phyloP scores from a whole-genome alignment of 2,329 filamentous ascomycete genomes.

The Trichoderma afroharzianum region DNA sequence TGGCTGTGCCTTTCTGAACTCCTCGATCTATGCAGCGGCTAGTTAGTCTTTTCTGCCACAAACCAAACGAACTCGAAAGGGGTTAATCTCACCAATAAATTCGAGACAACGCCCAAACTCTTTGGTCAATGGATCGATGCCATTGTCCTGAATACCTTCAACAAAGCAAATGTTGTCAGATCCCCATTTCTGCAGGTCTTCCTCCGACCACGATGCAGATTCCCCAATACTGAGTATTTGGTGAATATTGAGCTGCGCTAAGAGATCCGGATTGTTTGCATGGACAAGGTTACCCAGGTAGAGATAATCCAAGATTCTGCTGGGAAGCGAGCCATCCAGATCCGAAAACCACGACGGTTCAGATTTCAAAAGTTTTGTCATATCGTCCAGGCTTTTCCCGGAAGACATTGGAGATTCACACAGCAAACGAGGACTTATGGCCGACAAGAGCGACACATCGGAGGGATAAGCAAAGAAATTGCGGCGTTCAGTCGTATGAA shows the following conservation, averaged over 20 bases:
- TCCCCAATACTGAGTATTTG: slow-evolving; percentile 93
- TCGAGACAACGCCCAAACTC: slow-evolving; percentile 83
- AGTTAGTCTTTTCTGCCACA: neutral
- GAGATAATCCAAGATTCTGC: slow-evolving; percentile 86
- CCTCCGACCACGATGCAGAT: slow-evolving; percentile 73
- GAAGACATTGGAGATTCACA: slow-evolving; percentile 59
- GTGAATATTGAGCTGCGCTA: slow-evolving; percentile 75
- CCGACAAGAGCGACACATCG: slow-evolving; percentile 77
- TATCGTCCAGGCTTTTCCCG: slow-evolving; percentile 49
- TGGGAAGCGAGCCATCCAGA: slow-evolving; percentile 88
- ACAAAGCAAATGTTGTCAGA: slow-evolving; percentile 75
- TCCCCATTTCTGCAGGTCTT: slow-evolving; percentile 69
- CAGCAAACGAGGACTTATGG: slow-evolving; percentile 72
- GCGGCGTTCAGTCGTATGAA: slow-evolving; percentile 75
- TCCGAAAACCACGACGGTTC: slow-evolving; percentile 77
- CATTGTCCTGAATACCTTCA: slow-evolving; percentile 90
- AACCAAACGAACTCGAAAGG: neutral
- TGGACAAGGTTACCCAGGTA: slow-evolving; percentile 92
- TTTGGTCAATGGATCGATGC: slow-evolving; percentile 83
- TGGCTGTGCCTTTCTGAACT: slow-evolving; percentile 71
- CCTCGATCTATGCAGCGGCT: slow-evolving; percentile 63
- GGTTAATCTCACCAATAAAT: slow-evolving; percentile 73
- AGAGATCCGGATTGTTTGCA: slow-evolving; percentile 85
- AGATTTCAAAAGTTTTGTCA: slow-evolving; percentile 49
- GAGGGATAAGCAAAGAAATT: slow-evolving; percentile 97